phyloP scores from a whole-genome alignment of 1,284 basidiomycete genomes.

The Microbotryum scabiosae region DNA sequence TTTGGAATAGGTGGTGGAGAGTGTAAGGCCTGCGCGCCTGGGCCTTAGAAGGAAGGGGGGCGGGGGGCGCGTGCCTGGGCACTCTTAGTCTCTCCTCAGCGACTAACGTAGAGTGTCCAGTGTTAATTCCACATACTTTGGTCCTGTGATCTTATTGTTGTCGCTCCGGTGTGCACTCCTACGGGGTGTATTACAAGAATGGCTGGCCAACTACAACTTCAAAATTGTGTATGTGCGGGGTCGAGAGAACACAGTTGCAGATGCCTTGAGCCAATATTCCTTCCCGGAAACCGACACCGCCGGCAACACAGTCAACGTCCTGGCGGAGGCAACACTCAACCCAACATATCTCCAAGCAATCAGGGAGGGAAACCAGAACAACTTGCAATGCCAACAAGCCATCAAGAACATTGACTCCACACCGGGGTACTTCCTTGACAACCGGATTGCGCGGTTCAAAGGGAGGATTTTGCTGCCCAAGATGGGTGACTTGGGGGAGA shows the following conservation, averaged over 20 bases:
- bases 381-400: conserved; percentile 37
- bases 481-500: conserved; percentile 22
- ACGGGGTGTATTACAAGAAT: too few relatives aligned
- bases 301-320: too few relatives aligned
- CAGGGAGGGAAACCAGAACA: conserved; percentile 34
- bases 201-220: conserved; percentile 42
- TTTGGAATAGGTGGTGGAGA: too few relatives aligned
- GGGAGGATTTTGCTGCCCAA: conserved; percentile 38
- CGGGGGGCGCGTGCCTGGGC: too few relatives aligned
- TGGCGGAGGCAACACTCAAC: not conserved
- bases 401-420: not conserved
- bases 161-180: too few relatives aligned
- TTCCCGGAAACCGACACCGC: not conserved
- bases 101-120: too few relatives aligned
- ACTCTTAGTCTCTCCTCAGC: too few relatives aligned
- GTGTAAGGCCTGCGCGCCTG: too few relatives aligned
- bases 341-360: conserved; percentile 33
- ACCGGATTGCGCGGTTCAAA: conserved; percentile 38
- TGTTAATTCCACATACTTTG: too few relatives aligned
- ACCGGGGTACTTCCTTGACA: not conserved
- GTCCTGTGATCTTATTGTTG: too few relatives aligned
- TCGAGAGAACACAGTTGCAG: conserved; percentile 38
- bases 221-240: conserved; percentile 34
- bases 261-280: conserved; percentile 18
- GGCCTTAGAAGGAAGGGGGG: too few relatives aligned